Conservation (phyloP, 1,284 basidiomycete species). For the Trichosporon sp. region DNA sequence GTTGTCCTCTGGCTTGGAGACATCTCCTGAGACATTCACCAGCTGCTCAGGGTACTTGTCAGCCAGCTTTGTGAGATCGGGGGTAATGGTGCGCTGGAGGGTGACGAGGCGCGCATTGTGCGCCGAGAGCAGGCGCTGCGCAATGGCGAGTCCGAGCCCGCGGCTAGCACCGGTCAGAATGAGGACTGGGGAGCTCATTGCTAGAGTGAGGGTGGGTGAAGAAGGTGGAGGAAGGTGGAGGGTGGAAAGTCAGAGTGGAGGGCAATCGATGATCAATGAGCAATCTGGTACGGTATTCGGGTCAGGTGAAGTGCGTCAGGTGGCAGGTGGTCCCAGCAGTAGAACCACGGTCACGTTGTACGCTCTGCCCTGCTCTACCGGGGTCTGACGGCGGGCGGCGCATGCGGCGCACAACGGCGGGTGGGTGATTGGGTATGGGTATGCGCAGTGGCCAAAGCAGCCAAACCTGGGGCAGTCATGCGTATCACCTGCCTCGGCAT, state of each 20-base stretch:
- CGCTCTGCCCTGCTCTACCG: no score
- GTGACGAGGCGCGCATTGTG: conserved; percentile 50
- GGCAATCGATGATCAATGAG: no score
- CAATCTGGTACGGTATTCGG: no score
- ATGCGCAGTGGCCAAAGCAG: no score
- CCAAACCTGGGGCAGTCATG: no score
- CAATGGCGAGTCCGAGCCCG: conserved; percentile 52
- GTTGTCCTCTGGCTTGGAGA: conserved; percentile 42
- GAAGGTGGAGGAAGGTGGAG: not conserved
- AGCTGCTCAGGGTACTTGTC: conserved; percentile 32
- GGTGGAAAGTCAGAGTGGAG: not conserved
- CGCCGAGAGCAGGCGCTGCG: conserved; percentile 44
- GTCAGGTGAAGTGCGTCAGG: no score
- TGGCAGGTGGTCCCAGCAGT: no score
- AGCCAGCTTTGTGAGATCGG: conserved; percentile 44
- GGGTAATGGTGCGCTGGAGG: conserved; percentile 50
- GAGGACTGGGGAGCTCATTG: conserved; percentile 26
- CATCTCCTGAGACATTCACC: conserved; percentile 45
- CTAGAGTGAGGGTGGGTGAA: not conserved
- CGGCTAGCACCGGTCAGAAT: conserved; percentile 46
- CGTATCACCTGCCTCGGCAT: no score
- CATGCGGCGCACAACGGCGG: no score
- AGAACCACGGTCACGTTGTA: no score
- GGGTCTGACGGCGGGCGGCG: no score
- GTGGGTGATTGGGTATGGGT: no score